Evolutionary conservation across 495 filamentous ascomycete genomes (phyloP).

Genomic region (Halenospora varia): DNA sequence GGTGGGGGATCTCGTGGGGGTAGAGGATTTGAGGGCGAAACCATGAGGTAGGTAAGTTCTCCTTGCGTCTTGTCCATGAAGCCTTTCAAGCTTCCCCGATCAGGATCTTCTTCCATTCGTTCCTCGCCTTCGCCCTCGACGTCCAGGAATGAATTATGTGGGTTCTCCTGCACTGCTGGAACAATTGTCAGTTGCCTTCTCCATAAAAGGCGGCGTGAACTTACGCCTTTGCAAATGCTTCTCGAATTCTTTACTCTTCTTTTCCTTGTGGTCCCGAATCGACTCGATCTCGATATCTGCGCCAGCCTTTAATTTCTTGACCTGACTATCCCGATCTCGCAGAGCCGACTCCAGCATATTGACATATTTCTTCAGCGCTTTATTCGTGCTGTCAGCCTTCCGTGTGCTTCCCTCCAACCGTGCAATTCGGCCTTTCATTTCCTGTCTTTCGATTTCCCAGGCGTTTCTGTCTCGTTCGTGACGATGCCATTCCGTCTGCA

Average conservation of each 20-base stretch:
- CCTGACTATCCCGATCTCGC: constrained; percentile 52
- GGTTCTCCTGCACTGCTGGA: constrained; percentile 28
- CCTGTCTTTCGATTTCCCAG: constrained; percentile 98
- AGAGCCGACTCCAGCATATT: constrained; percentile 86
- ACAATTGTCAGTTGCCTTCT: constrained; percentile 10
- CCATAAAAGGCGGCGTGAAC: constrained; percentile 3
- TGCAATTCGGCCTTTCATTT: constrained; percentile 99
- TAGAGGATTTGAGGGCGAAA: constrained; percentile 57
- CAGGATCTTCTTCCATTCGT: constrained; percentile 45
- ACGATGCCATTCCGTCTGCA: constrained; percentile 98
- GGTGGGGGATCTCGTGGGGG: constrained; percentile 52
- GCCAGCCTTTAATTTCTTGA: constrained; percentile 40
- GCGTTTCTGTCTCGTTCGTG: constrained; percentile 97
- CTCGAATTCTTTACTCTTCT: constrained; percentile 23
- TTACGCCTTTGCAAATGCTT: constrained; percentile 15
- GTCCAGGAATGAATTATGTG: constrained; percentile 37
- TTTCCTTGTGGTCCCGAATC: constrained; percentile 42
- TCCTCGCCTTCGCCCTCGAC: constrained; percentile 29
- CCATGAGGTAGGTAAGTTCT: constrained; percentile 63
- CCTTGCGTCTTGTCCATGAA: constrained; percentile 60
- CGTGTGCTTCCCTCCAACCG: constrained; percentile 84
- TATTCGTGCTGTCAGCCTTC: constrained; percentile 79
- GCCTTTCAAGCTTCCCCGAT: constrained; percentile 53
- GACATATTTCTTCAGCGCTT: constrained; percentile 84
- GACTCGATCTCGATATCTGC: constrained; percentile 13